Conservation (phyloP, 768 basidiomycete species). For the Lactifluus echinatus region DNA sequence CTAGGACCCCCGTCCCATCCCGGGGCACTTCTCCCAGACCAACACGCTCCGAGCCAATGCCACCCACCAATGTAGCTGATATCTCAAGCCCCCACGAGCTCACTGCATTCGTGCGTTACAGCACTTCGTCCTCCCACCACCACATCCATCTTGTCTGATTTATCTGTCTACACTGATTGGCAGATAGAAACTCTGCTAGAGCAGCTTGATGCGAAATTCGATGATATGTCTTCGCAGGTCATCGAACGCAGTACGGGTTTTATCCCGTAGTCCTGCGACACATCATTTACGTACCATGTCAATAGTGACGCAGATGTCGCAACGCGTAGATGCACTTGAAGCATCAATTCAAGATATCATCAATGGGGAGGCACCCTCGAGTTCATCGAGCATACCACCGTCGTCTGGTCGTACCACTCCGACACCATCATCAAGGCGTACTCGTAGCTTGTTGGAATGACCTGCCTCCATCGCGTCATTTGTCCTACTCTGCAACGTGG, state of each 20-base stretch:
- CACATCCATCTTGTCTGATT: neutral
- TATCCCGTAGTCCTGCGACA: neutral
- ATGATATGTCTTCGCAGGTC: slow-evolving; percentile 88
- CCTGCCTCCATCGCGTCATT: neutral
- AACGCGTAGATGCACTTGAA: slow-evolving; percentile 82
- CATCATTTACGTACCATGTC: neutral
- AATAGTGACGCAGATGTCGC: slow-evolving; percentile 88
- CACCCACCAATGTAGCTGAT: slow-evolving; percentile 36
- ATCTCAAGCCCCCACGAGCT: slow-evolving; percentile 91
- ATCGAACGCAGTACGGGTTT: slow-evolving; percentile 62
- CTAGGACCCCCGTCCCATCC: slow-evolving; percentile 9
- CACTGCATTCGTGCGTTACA: slow-evolving; percentile 76
- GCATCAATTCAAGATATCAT: slow-evolving; percentile 90
- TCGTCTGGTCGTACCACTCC: slow-evolving; percentile 35
- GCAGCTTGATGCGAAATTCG: slow-evolving; percentile 84
- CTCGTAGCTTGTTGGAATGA: slow-evolving; percentile 5
- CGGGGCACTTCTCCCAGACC: slow-evolving; percentile 5
- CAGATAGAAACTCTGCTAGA: slow-evolving; percentile 86
- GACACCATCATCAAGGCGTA: slow-evolving; percentile 3
- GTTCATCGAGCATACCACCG: slow-evolving; percentile 41
- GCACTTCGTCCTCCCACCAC: neutral
- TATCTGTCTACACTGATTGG: neutral
- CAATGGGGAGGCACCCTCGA: slow-evolving; percentile 47
- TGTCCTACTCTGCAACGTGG: neutral
- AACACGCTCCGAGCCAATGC: no score